Percentiles rank a stretch among this genome's conserved stretches.
Evolutionary conservation across 208 protist species (phyloP).

Genomic region (Trypanosomatidae sp.): DNA sequence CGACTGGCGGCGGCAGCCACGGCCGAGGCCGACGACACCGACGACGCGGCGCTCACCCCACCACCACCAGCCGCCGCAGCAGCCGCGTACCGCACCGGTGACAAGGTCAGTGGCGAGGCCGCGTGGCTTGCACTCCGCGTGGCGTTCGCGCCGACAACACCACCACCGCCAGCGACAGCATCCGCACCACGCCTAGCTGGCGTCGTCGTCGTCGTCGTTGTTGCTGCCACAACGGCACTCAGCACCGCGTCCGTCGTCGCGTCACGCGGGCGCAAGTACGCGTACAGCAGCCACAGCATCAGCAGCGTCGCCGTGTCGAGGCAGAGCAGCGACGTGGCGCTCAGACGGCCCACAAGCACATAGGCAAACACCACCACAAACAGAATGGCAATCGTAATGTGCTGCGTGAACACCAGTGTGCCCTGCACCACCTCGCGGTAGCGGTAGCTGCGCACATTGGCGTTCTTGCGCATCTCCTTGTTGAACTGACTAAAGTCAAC

Average conservation of each 20-base stretch:
- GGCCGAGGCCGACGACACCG: no score
- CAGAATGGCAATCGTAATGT: constrained; percentile 79
- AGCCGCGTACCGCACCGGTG: no score
- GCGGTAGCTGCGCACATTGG: constrained; percentile 54
- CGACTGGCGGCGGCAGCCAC: no score
- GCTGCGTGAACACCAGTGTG: constrained; percentile 72
- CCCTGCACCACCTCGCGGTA: constrained; percentile 68
- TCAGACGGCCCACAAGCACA: constrained; percentile 20
- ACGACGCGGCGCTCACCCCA: no score
- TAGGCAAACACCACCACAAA: constrained; percentile 62
- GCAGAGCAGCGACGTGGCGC: constrained; percentile 26
- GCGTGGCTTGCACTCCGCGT: no score
- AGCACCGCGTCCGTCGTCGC: no score
- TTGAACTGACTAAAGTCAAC: constrained; percentile 74
- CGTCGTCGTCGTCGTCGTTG: background rate
- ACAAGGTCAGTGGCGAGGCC: no score
- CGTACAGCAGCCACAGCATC: constrained; percentile 19
- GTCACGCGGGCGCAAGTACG: constrained; percentile 1
- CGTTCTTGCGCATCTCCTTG: constrained; percentile 66
- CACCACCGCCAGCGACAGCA: no score
- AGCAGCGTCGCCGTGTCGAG: constrained; percentile 35
- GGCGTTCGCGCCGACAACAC: no score
- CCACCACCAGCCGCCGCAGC: no score
- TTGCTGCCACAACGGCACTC: background rate
- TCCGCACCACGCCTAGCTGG: background rate